phyloP scores from a whole-genome alignment of 129 eudicot species.

The Escallonia rubra region DNA sequence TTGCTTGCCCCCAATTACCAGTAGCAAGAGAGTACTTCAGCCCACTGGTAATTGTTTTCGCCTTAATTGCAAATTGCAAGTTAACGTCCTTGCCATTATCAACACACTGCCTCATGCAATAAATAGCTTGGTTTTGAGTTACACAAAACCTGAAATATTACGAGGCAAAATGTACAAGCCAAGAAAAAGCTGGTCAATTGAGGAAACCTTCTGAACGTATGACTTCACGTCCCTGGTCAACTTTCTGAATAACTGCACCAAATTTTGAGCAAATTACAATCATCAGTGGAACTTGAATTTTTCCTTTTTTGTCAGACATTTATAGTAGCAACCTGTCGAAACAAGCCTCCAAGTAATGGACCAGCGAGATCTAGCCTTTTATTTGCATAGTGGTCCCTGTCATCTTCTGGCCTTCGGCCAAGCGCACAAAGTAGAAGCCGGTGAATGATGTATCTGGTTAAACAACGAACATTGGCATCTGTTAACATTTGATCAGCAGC shows the following conservation, averaged over 20 bases:
- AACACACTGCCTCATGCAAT: constrained; percentile 34
- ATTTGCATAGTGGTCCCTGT: constrained; percentile 67
- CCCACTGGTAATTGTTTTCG: constrained; percentile 72
- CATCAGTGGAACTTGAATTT: not conserved
- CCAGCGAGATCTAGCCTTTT: constrained; percentile 80
- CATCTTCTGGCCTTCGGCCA: constrained; percentile 70
- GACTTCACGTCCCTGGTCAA: constrained; percentile 56
- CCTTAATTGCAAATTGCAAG: constrained; percentile 65
- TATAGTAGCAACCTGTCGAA: constrained; percentile 35
- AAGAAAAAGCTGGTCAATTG: not conserved
- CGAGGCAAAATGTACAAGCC: not conserved
- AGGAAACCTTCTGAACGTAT: constrained; percentile 54
- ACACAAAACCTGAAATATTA: not conserved
- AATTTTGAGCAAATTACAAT: not conserved
- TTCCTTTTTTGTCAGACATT: no score
- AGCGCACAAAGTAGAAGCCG: constrained; percentile 65
- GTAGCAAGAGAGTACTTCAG: constrained; percentile 71
- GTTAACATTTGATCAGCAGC: no score
- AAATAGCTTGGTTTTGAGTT: not conserved
- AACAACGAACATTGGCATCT: not conserved
- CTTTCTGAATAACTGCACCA: constrained; percentile 53
- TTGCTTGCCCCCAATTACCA: constrained; percentile 81
- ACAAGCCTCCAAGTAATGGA: constrained; percentile 60
- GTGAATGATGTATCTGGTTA: constrained; percentile 52
- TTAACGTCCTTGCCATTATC: constrained; percentile 69